These are phyloP conservation scores for Lophiotrema nucula DNA, from an alignment of 495 filamentous ascomycete species.

Conservation along the genomic window DNA sequence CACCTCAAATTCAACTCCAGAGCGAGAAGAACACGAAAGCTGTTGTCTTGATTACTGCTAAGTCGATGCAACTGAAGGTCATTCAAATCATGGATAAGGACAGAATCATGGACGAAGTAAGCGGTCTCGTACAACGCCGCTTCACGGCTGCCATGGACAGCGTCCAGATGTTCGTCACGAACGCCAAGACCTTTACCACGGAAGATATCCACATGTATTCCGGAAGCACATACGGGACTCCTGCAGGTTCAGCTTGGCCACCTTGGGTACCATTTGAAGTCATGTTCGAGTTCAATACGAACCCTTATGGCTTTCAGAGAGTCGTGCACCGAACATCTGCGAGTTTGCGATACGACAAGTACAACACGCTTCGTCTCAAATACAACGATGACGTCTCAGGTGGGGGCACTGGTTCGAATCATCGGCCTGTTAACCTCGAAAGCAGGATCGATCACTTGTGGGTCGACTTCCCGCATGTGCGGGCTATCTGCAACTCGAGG, in stretches of 20 bases:
- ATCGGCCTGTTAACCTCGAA: conserved; percentile 59
- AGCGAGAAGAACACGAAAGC: conserved; percentile 96
- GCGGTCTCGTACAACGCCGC: conserved; percentile 88
- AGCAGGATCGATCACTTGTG: conserved; percentile 89
- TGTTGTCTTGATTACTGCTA: conserved; percentile 87
- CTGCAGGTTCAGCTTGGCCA: conserved; percentile 83
- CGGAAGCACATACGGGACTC: conserved; percentile 86
- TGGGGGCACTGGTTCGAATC: conserved; percentile 43
- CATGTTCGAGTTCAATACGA: conserved; percentile 91
- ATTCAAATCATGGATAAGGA: conserved; percentile 97
- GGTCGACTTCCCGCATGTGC: conserved; percentile 90
- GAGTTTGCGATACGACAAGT: conserved; percentile 92
- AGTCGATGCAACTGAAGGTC: conserved; percentile 95
- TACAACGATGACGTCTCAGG: conserved; percentile 91
- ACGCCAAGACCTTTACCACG: conserved; percentile 76
- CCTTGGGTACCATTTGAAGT: conserved; percentile 97
- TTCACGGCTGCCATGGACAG: conserved; percentile 94
- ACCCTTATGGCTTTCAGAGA: conserved; percentile 92
- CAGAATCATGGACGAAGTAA: conserved; percentile 85
- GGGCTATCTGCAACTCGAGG: conserved; percentile 89
- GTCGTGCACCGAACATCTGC: conserved; percentile 95
- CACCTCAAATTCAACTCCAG: conserved; percentile 94
- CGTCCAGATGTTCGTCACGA: conserved; percentile 95
- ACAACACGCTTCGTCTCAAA: conserved; percentile 94
- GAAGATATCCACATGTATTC: conserved; percentile 88